phyloP scores from a whole-genome alignment of 805 yeast genomes.

The Myxozyma sirexii region DNA sequence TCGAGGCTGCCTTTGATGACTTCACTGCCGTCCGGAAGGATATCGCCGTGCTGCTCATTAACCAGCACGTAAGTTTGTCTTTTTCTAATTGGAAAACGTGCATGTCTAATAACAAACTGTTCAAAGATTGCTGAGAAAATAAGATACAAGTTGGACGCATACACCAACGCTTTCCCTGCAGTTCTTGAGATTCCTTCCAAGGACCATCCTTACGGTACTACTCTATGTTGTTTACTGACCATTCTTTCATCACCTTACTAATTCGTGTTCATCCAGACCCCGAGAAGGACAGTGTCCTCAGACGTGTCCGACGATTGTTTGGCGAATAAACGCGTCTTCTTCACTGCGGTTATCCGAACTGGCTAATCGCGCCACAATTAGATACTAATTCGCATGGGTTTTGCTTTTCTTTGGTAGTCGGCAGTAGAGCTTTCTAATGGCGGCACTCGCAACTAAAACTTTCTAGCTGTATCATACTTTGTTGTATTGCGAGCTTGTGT shows the following conservation, averaged over 20 bases:
- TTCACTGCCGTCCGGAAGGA: conserved; percentile 80
- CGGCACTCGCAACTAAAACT: background rate
- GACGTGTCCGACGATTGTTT: conserved; percentile 91
- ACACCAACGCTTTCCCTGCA: conserved; percentile 92
- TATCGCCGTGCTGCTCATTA: conserved; percentile 88
- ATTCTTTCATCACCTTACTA: background rate
- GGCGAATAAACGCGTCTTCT: conserved; percentile 84
- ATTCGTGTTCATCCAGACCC: conserved; percentile 60
- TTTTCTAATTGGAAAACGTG: background rate
- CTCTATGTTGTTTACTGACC: background rate
- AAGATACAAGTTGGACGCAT: conserved; percentile 77
- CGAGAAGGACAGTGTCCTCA: conserved; percentile 92
- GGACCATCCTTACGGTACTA: conserved; percentile 82
- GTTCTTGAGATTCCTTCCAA: conserved; percentile 95
- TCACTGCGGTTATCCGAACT: too few relatives aligned
- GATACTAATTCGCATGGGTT: background rate
- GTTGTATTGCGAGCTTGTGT: background rate
- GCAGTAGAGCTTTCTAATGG: background rate
- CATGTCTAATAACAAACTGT: background rate
- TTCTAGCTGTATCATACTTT: conserved; percentile 9
- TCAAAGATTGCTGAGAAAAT: conserved; percentile 76
- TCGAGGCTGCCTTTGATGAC: conserved; percentile 71
- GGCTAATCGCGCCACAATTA: too few relatives aligned
- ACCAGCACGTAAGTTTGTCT: conserved; percentile 62
- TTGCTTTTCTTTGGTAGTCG: background rate